These are phyloP conservation scores for Eutrema heterophyllum DNA, from an alignment of 345 rosid genomes.

Conservation along the genomic window DNA sequence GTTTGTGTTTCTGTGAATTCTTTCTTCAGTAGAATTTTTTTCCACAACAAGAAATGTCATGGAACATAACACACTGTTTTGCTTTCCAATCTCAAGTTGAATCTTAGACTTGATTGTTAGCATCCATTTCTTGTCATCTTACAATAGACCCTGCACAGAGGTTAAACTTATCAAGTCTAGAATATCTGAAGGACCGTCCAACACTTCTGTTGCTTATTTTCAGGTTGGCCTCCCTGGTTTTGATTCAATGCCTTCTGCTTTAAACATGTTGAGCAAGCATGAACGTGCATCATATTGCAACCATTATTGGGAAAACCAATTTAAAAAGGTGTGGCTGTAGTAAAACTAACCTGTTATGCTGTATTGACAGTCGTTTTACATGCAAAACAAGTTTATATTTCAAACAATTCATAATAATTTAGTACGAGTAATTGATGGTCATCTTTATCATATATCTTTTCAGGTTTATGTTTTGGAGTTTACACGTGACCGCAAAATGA, in stretches of 20 bases:
- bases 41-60: not conserved
- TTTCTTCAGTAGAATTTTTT: not conserved
- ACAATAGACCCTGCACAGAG: not conserved
- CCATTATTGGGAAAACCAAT: constrained; percentile 92
- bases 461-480: constrained; percentile 90
- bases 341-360: constrained; percentile 4
- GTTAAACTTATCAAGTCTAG: constrained; percentile 1
- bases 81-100: not conserved
- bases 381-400: not conserved
- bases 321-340: constrained; percentile 68
- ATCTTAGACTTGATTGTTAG: not conserved
- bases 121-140: constrained; percentile 2
- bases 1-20: constrained; percentile 36
- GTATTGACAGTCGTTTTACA: not conserved
- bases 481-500: constrained; percentile 98
- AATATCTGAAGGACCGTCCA: constrained; percentile 1
- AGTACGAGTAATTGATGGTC: constrained; percentile 16
- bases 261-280: constrained; percentile 89
- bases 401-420: not conserved
- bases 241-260: constrained; percentile 95
- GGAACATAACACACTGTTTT: not conserved
- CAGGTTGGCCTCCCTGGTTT: constrained; percentile 99
- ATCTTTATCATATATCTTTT: constrained; percentile 22
- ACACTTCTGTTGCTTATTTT: constrained; percentile 30
- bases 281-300: constrained; percentile 98